phyloP scores from a whole-genome alignment of 2,329 filamentous ascomycete species.

The Drechslerella stenobrocha region DNA sequence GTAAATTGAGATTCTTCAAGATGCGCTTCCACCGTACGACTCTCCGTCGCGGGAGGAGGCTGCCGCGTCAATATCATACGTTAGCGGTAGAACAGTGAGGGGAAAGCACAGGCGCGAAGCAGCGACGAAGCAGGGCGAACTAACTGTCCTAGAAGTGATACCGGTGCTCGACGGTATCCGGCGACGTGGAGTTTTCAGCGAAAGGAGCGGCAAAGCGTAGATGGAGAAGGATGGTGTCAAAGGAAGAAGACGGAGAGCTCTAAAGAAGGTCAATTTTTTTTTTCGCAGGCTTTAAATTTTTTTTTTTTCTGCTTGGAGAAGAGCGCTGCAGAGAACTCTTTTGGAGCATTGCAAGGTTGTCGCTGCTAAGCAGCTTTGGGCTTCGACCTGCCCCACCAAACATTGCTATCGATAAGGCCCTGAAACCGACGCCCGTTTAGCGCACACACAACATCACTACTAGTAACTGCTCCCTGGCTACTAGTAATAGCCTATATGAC shows the following conservation, averaged over 20 bases:
- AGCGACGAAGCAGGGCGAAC: no score
- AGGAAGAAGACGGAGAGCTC: conserved; percentile 24
- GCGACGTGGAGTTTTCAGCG: conserved; percentile 35
- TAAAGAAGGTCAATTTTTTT: conserved; percentile 14
- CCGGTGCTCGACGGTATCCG: conserved; percentile 36
- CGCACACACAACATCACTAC: no score
- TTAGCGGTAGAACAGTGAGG: conserved; percentile 20
- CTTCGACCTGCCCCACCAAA: conserved; percentile 32
- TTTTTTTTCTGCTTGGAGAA: conserved; percentile 34
- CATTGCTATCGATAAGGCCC: conserved; percentile 32
- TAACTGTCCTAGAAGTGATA: conserved; percentile 28
- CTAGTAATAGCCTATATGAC: no score
- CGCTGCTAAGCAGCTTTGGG: conserved; percentile 34
- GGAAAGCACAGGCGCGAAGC: conserved; percentile 41
- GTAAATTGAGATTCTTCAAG: conserved; percentile 12
- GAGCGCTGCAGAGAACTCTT: conserved; percentile 46
- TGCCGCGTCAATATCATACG: background rate
- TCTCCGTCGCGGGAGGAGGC: no score
- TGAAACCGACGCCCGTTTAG: no score
- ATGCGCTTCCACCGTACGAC: conserved; percentile 37
- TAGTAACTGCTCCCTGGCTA: no score
- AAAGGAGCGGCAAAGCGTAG: conserved; percentile 16
- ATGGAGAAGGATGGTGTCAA: conserved; percentile 13
- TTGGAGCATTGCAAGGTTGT: conserved; percentile 40
- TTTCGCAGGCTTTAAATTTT: conserved; percentile 32